Percentiles rank a stretch among this genome's conserved stretches.
phyloP scores from a whole-genome alignment of 805 yeast species.

The Danielozyma ontarioensis region DNA sequence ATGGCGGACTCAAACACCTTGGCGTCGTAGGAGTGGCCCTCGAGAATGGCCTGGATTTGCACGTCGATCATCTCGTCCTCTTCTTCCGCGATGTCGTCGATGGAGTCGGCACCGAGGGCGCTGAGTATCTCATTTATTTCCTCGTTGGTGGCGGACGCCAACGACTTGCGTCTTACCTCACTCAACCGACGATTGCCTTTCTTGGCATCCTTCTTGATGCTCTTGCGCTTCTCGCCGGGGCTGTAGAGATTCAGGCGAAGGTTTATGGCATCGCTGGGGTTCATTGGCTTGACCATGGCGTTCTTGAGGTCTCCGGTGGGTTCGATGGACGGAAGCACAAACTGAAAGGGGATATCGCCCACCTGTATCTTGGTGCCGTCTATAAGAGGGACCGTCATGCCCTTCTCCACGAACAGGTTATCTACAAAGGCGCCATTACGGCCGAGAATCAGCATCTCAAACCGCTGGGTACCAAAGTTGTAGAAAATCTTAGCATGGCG shows the following conservation, averaged over 20 bases:
- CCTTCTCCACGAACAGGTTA: slow-evolving; percentile 82
- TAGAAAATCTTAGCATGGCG: slow-evolving; percentile 94
- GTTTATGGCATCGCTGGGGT: slow-evolving; percentile 60
- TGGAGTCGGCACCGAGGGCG: slow-evolving; percentile 29
- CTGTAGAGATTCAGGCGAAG: slow-evolving; percentile 46
- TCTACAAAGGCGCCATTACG: slow-evolving; percentile 97
- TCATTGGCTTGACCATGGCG: slow-evolving; percentile 34
- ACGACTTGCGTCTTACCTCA: slow-evolving; percentile 32
- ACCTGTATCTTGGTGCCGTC: slow-evolving; percentile 86
- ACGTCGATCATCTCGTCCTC: slow-evolving; percentile 2
- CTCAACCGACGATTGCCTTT: slow-evolving; percentile 19
- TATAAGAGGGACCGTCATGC: slow-evolving; percentile 80
- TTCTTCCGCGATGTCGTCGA: slow-evolving; percentile 6
- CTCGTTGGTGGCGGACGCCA: slow-evolving; percentile 33
- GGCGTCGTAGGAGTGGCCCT: slow-evolving; percentile 1
- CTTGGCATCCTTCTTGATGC: background rate
- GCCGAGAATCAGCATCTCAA: slow-evolving; percentile 87
- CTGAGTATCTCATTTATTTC: slow-evolving; percentile 33
- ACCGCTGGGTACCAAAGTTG: slow-evolving; percentile 92
- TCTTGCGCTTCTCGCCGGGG: too few relatives aligned
- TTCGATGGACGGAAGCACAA: slow-evolving; percentile 73
- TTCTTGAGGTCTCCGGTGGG: slow-evolving; percentile 25
- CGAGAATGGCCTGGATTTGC: slow-evolving; percentile 1
- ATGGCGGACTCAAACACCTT: slow-evolving; percentile 23
- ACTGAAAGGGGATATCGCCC: slow-evolving; percentile 85